Conservation (phyloP, 23 red algal genomes). For the Gracilaria vermiculophylla region DNA sequence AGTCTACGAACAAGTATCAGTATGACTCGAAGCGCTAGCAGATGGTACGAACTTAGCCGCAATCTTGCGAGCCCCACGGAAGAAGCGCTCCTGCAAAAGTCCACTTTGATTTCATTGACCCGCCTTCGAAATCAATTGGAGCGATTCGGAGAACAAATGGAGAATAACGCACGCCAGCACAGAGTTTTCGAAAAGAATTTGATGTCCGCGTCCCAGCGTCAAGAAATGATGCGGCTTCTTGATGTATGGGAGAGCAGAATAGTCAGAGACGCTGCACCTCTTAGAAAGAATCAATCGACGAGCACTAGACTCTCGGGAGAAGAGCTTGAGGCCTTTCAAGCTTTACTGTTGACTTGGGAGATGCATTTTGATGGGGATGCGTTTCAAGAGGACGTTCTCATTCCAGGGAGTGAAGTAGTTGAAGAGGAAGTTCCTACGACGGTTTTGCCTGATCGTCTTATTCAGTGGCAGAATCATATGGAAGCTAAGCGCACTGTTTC, state of each 20-base stretch:
- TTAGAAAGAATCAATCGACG: neutral
- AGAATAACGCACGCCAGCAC: neutral
- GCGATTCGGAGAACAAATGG: neutral
- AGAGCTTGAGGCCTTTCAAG: conserved; percentile 2
- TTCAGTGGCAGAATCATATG: neutral
- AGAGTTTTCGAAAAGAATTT: neutral
- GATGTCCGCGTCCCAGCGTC: neutral
- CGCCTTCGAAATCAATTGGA: conserved; percentile 10
- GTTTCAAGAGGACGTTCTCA: neutral
- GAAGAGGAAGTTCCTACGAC: conserved; percentile 18
- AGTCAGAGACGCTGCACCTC: neutral
- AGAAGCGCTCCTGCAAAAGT: conserved; percentile 22
- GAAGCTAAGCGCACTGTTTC: neutral
- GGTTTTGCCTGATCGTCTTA: neutral
- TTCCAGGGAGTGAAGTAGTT: conserved; percentile 10
- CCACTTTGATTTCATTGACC: neutral
- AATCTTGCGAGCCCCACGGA: conserved; percentile 26
- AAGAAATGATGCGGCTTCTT: conserved; percentile 6
- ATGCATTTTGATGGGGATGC: neutral
- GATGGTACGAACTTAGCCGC: conserved; percentile 16
- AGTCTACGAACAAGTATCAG: conserved; percentile 21
- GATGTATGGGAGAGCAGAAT: conserved; percentile 26
- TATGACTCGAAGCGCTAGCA: neutral
- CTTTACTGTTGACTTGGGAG: conserved; percentile 6
- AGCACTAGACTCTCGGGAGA: conserved; percentile 10